Conservation (phyloP, 2,329 filamentous ascomycete genomes). For the Cercospora nicotianae region DNA sequence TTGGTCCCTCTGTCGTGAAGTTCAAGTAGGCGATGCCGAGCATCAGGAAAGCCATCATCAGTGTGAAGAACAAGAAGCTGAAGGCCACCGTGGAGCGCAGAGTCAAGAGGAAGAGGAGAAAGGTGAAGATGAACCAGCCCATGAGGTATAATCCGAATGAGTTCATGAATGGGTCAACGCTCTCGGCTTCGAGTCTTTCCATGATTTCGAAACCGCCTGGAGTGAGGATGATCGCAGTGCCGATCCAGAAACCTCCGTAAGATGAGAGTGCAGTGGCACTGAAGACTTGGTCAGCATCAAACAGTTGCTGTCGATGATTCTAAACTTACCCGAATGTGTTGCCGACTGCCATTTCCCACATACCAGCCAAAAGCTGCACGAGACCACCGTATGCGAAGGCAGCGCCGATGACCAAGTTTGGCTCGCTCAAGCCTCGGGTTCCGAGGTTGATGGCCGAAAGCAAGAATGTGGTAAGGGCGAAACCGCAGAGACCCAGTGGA, state of each 20-base stretch:
- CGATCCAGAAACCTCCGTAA: constrained; percentile 64
- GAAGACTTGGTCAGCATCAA: constrained; percentile 42
- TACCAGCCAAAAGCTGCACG: constrained; percentile 53
- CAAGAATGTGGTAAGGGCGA: constrained; percentile 65
- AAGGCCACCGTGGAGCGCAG: constrained; percentile 61
- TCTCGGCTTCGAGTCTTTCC: constrained; percentile 44
- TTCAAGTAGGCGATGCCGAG: constrained; percentile 57
- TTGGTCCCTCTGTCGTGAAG: constrained; percentile 42
- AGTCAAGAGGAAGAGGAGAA: constrained; percentile 55
- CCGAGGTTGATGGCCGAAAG: constrained; percentile 54
- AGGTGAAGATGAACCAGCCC: constrained; percentile 61
- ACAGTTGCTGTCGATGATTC: neutral
- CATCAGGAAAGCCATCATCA: constrained; percentile 60
- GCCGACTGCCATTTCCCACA: constrained; percentile 48
- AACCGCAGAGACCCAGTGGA: constrained; percentile 61
- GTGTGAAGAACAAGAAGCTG: constrained; percentile 58
- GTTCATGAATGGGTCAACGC: constrained; percentile 49
- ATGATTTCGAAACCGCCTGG: constrained; percentile 55
- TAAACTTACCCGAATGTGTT: constrained; percentile 9
- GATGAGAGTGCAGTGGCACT: constrained; percentile 62
- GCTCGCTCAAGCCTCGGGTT: constrained; percentile 44
- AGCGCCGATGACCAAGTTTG: constrained; percentile 51
- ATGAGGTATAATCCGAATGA: constrained; percentile 60
- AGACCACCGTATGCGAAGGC: constrained; percentile 54
- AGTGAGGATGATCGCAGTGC: constrained; percentile 59